These are phyloP conservation scores for Schrenkiella parvula DNA, from an alignment of 345 rosid genomes.

Conservation along the genomic window DNA sequence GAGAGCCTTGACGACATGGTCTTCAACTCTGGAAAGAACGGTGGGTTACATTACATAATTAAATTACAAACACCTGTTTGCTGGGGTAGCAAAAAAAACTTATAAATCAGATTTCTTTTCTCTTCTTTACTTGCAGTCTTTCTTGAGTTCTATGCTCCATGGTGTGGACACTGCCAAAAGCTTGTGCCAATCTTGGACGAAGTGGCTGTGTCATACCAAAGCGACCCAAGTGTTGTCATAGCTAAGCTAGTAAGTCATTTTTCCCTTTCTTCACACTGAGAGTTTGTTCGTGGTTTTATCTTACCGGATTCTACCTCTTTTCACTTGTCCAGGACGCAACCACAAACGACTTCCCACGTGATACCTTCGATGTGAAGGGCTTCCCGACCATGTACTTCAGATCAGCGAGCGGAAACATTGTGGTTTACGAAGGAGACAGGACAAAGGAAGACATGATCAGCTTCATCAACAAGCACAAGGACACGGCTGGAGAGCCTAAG, in stretches of 20 bases:
- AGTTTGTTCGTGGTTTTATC: neutral
- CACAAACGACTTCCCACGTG: constrained; percentile 63
- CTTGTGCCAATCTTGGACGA: constrained; percentile 94
- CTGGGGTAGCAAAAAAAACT: neutral
- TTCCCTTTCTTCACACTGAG: neutral
- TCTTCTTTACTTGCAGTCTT: constrained; percentile 52
- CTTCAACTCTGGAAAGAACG: constrained; percentile 80
- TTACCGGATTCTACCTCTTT: neutral
- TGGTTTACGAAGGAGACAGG: constrained; percentile 71
- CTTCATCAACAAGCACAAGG: constrained; percentile 78
- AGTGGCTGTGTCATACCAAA: constrained; percentile 69
- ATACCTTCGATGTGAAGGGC: constrained; percentile 72
- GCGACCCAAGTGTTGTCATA: constrained; percentile 55
- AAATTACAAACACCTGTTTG: neutral
- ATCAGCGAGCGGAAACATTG: constrained; percentile 60
- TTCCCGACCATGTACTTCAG: constrained; percentile 79
- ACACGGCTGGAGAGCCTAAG: constrained; percentile 34
- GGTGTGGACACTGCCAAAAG: constrained; percentile 98
- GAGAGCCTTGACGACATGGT: constrained; percentile 73
- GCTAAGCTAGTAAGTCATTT: constrained; percentile 71
- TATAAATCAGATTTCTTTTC: neutral
- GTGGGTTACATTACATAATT: constrained; percentile 31
- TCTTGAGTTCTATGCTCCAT: constrained; percentile 92
- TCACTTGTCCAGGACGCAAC: constrained; percentile 68
- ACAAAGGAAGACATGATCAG: constrained; percentile 72